Evolutionary conservation across 257 asterid species (phyloP).

Genomic region (Paraleonurus japonicus): DNA sequence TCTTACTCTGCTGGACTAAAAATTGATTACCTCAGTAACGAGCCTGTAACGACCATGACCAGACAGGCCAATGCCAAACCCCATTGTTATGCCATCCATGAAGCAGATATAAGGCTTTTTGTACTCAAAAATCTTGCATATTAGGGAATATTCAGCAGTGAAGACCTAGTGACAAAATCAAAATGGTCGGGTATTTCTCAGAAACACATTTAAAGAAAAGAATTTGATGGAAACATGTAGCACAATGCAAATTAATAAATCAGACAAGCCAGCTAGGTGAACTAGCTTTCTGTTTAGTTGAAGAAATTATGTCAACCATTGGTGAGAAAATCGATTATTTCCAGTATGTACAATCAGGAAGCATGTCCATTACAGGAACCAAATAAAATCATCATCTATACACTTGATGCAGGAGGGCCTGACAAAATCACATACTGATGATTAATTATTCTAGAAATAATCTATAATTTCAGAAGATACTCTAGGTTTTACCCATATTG

Average conservation of each 20-base stretch:
- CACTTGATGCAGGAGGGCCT: not conserved
- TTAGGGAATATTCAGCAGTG: conserved; percentile 86
- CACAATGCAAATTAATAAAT: conserved; percentile 13
- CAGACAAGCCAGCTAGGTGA: conserved; percentile 7
- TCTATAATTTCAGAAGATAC: not conserved
- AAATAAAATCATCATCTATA: not conserved
- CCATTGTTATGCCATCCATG: conserved; percentile 99
- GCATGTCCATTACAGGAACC: conserved; percentile 3
- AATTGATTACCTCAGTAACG: conserved; percentile 70
- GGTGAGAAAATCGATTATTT: not conserved
- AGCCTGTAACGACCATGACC: conserved; percentile 94
- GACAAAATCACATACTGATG: not conserved
- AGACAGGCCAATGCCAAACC: conserved; percentile 93
- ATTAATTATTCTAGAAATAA: not conserved
- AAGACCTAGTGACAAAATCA: conserved; percentile 56
- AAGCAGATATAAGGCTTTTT: conserved; percentile 90
- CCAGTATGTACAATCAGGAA: conserved; percentile 1
- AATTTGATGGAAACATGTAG: conserved; percentile 10
- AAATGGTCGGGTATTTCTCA: conserved; percentile 18
- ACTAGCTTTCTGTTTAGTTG: not conserved
- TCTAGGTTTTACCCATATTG: conserved; percentile 14
- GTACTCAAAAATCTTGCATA: conserved; percentile 84
- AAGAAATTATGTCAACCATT: conserved; percentile 1
- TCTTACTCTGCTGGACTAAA: conserved; percentile 19
- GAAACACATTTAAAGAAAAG: conserved; percentile 1